Base-by-base conservation (phyloP, 257 asterid genomes). In the Mitragyna speciosa region DNA sequence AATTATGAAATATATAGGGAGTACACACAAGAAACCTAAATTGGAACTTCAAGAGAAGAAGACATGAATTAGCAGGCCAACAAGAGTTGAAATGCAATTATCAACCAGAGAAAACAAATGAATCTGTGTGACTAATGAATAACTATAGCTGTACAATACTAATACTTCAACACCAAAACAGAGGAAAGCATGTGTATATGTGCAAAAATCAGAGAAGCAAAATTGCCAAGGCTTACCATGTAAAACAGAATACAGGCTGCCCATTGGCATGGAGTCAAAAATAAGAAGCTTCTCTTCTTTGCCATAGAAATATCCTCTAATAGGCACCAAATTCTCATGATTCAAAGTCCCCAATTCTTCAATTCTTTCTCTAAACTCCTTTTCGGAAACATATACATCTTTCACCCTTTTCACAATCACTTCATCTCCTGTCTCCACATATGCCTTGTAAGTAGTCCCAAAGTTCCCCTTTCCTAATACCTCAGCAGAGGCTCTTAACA, bases 371-470 rank as follows among this genome's bases (percentile, higher is more conserved):
- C 78, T 81, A 71, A 90, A 92, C 7, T 80, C 86, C 12, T 68
- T 54, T 81, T 92, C 92, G 0, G 88, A 72, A 66, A 89, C 82
- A 70, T 75, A 39, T 10, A 87, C 91, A 66, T 86, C 87, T 73
- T 81, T 88, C 87, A 90, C 67, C 72, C 97, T 89, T 86, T 91
- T 92, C 78, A 89, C 96, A 64, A 92, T 76, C 63, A 87, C 92
- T 75, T 92, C 84, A 54, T 68, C 77, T 14, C 91, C 92, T 52
- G 86, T 78, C 70, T 86, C 96, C 11, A 89, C 74, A 72, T 87
- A 85, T 4, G 97, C 94, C 73, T 82, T 91, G 73, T 89, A 92
- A 9, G 97, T 90, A 17, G 97, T 87, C 76, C 93, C 97, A 30
- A 84, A 31, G 2, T 26, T 56, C 41, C 97, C 97, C 43, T 84